Base-by-base conservation (phyloP, 495 filamentous ascomycete genomes). In the Lasiosphaeris hirsuta region DNA sequence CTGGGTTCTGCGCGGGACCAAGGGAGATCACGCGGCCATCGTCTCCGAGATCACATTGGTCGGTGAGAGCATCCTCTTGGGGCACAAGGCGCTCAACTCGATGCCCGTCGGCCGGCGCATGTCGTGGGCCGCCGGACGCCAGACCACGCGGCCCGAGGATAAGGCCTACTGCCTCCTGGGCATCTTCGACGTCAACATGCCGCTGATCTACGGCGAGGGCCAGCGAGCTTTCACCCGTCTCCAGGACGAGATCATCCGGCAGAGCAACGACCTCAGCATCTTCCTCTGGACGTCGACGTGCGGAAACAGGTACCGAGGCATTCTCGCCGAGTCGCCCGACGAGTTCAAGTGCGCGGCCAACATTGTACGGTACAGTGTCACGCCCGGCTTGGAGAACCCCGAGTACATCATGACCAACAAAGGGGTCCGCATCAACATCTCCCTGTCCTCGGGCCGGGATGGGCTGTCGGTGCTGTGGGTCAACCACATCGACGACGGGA, bases 201-300 rank as follows among this genome's bases (percentile, higher is more conserved):
- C 67, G 13, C 49, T 65, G 11, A 19, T 62, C 0, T 65, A 67
- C 39, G 65, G 62, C 11, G 66, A 69, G 40, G 48, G 65, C 4
- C 30, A n/a, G 38, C 42, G 35, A 19, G 65, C 63, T 33, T 66
- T 68, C 56, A 7, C 7, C 23, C 41, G 63, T 2, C 46, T 65
- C 6, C 70, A 73, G 14, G 50, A 50, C 19, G 61, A 63, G 6
- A 68, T 71, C 1, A 59, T 68, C 1, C 51, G 57, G 9, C 13
- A 53, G 0, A 59, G 62, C 0, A 34, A 49, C 38, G 69, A 73
- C 49, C 65, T 69, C 23, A 68, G 62, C 8, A 60, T 72, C 5
- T 48, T 72, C 7, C 63, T 61, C 11, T 69, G 68, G 70, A 51
- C 14, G 1, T 34, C 39, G 35, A 36, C 39, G 3, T 17, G 49